A percentile compares a stretch with the other conserved stretches of the same genome.
Conservation (phyloP, 352 stramenopile genomes). For the Peronosclerospora sorghi region DNA sequence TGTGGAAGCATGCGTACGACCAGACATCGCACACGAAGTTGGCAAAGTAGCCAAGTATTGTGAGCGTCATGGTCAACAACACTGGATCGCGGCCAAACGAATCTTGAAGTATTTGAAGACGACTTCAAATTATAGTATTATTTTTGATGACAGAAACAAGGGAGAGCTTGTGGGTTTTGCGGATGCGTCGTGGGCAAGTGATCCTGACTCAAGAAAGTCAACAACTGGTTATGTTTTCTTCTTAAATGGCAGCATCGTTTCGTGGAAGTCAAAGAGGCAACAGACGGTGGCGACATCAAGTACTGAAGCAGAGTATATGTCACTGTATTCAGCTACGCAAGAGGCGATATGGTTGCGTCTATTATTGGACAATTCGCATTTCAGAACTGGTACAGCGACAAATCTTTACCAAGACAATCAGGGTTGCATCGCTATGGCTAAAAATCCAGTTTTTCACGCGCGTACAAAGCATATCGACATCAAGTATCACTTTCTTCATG, state of each 20-base stretch:
- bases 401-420: conserved; percentile 17
- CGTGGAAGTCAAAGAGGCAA: conserved; percentile 10
- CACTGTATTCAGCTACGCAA: not conserved
- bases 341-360: conserved; percentile 5
- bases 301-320: conserved; percentile 21
- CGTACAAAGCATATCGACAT: conserved; percentile 21
- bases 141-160: too few species aligned
- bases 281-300: conserved; percentile 14
- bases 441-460: conserved; percentile 13
- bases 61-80: too few species aligned
- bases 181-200: too few species aligned
- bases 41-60: too few species aligned
- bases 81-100: too few species aligned
- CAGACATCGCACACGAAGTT: too few species aligned
- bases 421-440: conserved; percentile 10
- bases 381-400: not conserved
- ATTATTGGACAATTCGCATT: conserved; percentile 4
- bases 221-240: too few species aligned
- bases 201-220: too few species aligned
- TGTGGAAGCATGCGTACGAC: too few species aligned
- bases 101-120: too few species aligned
- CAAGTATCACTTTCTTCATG: conserved; percentile 11
- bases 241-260: not conserved
- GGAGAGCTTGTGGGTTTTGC: too few species aligned
- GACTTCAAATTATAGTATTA: too few species aligned